Conservation (phyloP, 257 asterid genomes). For the Solanum arcanum region DNA sequence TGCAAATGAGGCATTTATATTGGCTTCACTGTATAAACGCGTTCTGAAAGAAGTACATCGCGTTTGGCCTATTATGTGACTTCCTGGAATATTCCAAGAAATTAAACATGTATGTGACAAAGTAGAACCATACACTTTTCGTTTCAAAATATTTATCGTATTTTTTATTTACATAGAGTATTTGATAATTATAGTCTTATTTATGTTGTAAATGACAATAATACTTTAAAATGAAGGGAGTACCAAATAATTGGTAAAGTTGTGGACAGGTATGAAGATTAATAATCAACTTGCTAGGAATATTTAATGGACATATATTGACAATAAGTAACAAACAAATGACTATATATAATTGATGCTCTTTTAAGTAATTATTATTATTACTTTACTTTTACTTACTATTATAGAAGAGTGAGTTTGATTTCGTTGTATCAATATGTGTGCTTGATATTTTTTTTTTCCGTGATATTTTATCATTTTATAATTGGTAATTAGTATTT, state of each 20-base stretch:
- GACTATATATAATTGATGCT: neutral
- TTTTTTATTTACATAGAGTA: neutral
- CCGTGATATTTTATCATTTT: too few relatives aligned
- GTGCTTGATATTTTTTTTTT: too few relatives aligned
- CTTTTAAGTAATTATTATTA: neutral
- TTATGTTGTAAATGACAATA: neutral
- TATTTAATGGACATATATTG: neutral
- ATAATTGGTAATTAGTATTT: too few relatives aligned
- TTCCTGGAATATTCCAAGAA: neutral
- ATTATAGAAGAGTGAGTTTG: too few relatives aligned
- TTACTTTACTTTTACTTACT: too few relatives aligned
- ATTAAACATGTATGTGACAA: neutral
- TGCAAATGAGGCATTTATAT: neutral
- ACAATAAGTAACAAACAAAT: neutral
- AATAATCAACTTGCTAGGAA: neutral
- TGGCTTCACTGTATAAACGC: neutral
- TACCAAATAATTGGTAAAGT: neutral
- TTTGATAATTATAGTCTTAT: neutral
- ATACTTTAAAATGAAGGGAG: too few relatives aligned
- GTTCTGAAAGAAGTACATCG: neutral
- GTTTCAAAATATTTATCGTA: neutral
- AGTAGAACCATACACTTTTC: neutral
- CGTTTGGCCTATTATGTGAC: neutral
- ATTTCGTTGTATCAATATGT: too few relatives aligned
- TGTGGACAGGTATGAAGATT: neutral